Evolutionary conservation across 1,284 basidiomycete genomes (phyloP), one percentile per base, ranked within the genome.

Genomic region (Pascua sp.): DNA sequence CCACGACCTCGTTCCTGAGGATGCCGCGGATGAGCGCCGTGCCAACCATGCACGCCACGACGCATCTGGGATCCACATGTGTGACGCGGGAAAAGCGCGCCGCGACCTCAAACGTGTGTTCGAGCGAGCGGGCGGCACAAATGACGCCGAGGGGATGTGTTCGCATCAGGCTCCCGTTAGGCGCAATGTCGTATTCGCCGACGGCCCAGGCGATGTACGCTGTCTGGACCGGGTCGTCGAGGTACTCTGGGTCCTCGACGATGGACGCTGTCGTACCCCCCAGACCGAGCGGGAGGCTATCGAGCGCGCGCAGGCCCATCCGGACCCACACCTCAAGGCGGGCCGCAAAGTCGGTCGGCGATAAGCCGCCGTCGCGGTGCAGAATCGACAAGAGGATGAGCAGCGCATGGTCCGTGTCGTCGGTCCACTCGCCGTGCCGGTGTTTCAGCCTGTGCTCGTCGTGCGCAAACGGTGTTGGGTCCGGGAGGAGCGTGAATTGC

Each of bases 341-440:
- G 10, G 10, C 17, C 5, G 55, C 59, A 36, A 60, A 10, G 38
- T 60, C 58, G 5, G 10, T 9, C 0, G 51, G 47, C 9, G 46
- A 17, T 2, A 50, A 36, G 7, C 8, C 13, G 16, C 38, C 32
- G 40, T 50, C 46, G 24, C 24, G 24, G 52, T 61, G 59, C 55
- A 61, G 53, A 24, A 43, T 52, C 9, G 59, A 61, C 8, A 61
- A 50, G 38, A 61, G 42, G 32, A 61, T 47, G 32, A 61, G 46
- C 5, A 61, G 49, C 12, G 55, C 53, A 37, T 61, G 59, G 59
- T 61, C 59, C 46, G 59, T 61, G 52, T 61, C 59, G 53, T 61
- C 59, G 8, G 59, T 61, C 59, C 59, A 61, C 43, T 61, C 55
- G 41, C 59, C 59, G 2, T 32, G 42, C 1, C 36, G 39, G 49